A percentile compares a stretch with the other conserved stretches of the same genome.
phyloP scores from a whole-genome alignment of 2,329 filamentous ascomycete genomes.

The Sphaceloma murrayae region DNA sequence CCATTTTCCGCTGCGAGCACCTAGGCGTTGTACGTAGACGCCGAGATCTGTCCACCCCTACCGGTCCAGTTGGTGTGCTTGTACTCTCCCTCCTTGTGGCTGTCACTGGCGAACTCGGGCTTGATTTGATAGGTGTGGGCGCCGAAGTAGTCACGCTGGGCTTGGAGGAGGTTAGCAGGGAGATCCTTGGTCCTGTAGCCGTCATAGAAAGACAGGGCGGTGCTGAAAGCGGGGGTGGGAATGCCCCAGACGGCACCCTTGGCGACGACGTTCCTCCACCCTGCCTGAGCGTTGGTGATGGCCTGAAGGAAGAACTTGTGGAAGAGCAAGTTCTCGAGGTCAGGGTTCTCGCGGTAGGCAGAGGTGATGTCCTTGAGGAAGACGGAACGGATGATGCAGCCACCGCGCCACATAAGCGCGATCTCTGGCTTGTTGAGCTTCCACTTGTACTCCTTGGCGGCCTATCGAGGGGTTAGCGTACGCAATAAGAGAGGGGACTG shows the following conservation, averaged over 20 bases:
- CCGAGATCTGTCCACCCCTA: constrained; percentile 78
- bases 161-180: constrained; percentile 95
- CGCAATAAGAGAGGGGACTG: constrained; percentile 1
- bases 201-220: constrained; percentile 96
- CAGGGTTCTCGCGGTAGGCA: constrained; percentile 86
- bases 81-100: constrained; percentile 76
- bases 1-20: neutral
- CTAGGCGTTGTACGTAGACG: constrained; percentile 4
- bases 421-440: constrained; percentile 99
- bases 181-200: constrained; percentile 96
- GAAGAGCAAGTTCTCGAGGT: constrained; percentile 96
- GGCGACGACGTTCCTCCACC: constrained; percentile 84
- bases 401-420: constrained; percentile 99
- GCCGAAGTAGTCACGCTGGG: constrained; percentile 99
- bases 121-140: constrained; percentile 47
- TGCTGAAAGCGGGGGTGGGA: constrained; percentile 91
- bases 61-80: constrained; percentile 99
- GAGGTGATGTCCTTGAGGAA: constrained; percentile 99
- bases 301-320: constrained; percentile 99
- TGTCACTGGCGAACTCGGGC: constrained; percentile 40
- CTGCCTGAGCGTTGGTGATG: constrained; percentile 85
- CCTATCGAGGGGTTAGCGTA: constrained; percentile 44
- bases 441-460: constrained; percentile 91
- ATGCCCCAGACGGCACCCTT: constrained; percentile 92
- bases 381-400: constrained; percentile 98